Percentiles rank a stretch among this genome's conserved stretches.
Evolutionary conservation across 2,329 filamentous ascomycete species (phyloP).

Genomic region (Lachnellula cervina): DNA sequence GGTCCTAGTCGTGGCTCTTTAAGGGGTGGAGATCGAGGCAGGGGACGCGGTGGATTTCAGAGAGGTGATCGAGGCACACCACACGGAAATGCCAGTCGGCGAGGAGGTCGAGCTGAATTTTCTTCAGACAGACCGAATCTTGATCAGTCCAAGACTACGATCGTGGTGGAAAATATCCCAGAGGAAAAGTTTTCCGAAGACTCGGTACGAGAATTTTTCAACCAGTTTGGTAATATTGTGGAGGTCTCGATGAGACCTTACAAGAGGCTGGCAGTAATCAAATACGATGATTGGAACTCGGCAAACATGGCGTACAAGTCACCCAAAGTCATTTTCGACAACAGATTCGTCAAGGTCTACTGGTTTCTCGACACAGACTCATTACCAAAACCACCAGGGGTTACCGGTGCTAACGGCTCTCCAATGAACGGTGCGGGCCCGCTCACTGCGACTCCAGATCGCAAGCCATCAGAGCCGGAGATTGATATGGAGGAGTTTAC

Average conservation of each 20-base stretch:
- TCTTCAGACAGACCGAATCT: conserved; percentile 59
- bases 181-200: conserved; percentile 64
- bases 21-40: conserved; percentile 23
- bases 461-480: conserved; percentile 37
- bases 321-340: conserved; percentile 78
- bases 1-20: conserved; percentile 6
- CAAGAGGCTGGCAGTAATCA: conserved; percentile 64
- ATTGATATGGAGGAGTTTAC: conserved; percentile 67
- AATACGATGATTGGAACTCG: conserved; percentile 59
- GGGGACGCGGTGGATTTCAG: conserved; percentile 31
- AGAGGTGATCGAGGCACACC: conserved; percentile 26
- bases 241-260: conserved; percentile 62
- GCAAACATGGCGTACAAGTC: conserved; percentile 69
- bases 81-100: conserved; percentile 14
- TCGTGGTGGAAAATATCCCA: conserved; percentile 76
- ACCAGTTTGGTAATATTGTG: conserved; percentile 62
- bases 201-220: conserved; percentile 63
- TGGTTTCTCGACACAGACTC: conserved; percentile 58
- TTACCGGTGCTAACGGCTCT: conserved; percentile 28
- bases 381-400: conserved; percentile 27
- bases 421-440: conserved; percentile 25
- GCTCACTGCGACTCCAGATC: conserved; percentile 18
- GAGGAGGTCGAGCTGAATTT: conserved; percentile 46
- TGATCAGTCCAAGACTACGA: conserved; percentile 59
- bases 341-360: conserved; percentile 79